These are phyloP conservation scores for Daldinia sp. DNA, from an alignment of 2,329 filamentous ascomycete species.

Conservation along the genomic window DNA sequence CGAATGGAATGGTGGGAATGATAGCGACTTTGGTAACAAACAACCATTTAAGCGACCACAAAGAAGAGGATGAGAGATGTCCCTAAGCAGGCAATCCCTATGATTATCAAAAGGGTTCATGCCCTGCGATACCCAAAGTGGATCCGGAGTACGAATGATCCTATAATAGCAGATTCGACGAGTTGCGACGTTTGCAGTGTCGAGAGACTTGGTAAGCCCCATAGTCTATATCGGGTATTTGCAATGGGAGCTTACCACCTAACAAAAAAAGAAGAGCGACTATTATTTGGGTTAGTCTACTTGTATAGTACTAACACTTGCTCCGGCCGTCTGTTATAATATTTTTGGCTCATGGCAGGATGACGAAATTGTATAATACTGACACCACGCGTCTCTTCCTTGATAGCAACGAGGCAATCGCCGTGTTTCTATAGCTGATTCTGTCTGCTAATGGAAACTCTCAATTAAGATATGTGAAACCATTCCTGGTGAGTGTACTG, in stretches of 20 bases:
- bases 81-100: background rate
- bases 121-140: background rate
- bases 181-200: background rate
- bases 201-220: background rate
- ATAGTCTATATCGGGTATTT: background rate
- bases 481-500: background rate
- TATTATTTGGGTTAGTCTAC: background rate
- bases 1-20: background rate
- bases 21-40: background rate
- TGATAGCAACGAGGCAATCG: background rate
- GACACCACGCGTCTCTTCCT: background rate
- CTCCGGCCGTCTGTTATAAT: background rate
- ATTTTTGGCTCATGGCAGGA: background rate
- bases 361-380: background rate
- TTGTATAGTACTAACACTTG: background rate
- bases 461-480: background rate
- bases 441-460: background rate
- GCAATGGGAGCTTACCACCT: background rate
- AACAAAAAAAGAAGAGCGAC: background rate
- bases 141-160: background rate
- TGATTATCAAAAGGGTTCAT: background rate
- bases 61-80: background rate
- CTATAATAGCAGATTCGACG: background rate
- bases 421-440: background rate
- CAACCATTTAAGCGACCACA: constrained; percentile 14